These are phyloP conservation scores for Aureobasidium sp. DNA, from an alignment of 2,329 filamentous ascomycete genomes.

Conservation along the genomic window DNA sequence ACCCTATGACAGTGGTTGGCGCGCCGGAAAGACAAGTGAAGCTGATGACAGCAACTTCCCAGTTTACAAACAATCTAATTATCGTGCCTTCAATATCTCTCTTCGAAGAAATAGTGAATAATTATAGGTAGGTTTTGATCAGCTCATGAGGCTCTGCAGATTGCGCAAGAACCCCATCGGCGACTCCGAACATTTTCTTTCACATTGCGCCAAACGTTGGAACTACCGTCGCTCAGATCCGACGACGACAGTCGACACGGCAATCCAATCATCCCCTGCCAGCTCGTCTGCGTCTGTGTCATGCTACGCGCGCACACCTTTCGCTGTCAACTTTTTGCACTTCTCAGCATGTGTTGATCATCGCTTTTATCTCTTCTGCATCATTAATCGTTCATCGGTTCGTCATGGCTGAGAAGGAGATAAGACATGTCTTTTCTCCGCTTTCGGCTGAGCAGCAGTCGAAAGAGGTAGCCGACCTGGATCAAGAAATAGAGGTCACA, in stretches of 20 bases:
- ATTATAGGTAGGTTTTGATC: too few relatives aligned
- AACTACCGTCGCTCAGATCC: neutral
- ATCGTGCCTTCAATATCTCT: neutral
- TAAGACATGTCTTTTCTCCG: neutral
- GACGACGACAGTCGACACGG: neutral
- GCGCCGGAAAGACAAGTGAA: neutral
- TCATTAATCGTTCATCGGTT: neutral
- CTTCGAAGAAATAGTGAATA: neutral
- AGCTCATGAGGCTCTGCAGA: neutral
- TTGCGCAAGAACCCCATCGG: neutral
- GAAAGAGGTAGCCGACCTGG: neutral
- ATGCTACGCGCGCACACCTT: neutral
- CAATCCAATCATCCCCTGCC: constrained; percentile 9
- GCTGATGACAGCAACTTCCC: neutral
- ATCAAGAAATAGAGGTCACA: neutral
- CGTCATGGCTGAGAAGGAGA: constrained; percentile 3
- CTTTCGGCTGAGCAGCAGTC: neutral
- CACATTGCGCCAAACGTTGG: neutral
- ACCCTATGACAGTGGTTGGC: too few relatives aligned
- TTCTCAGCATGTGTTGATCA: neutral
- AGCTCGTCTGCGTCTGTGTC: neutral
- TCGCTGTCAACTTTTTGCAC: neutral
- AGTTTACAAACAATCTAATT: neutral
- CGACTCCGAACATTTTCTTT: neutral
- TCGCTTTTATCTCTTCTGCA: neutral